A percentile compares a stretch with the other conserved stretches of the same genome.
phyloP scores from a whole-genome alignment of 768 basidiomycete genomes.

The Gymnopilus junonius region DNA sequence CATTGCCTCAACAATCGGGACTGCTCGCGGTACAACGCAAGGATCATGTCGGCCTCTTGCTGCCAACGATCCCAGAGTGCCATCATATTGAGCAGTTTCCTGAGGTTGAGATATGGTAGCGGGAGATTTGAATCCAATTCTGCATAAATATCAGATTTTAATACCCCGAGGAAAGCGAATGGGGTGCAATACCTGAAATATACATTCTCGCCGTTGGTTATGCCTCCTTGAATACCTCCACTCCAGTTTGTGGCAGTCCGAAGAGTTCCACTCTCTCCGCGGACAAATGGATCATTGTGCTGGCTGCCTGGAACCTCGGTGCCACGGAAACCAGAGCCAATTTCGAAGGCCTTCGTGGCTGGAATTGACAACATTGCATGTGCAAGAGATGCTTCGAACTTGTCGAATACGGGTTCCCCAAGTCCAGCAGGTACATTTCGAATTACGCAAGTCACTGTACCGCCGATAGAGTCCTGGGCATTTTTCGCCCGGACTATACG shows the following conservation, averaged over 20 bases:
- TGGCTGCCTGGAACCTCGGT: conserved; percentile 90
- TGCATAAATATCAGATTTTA: conserved; percentile 32
- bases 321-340: conserved; percentile 95
- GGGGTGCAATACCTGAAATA: conserved; percentile 83
- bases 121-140: conserved; percentile 97
- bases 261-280: conserved; percentile 66
- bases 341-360: conserved; percentile 97
- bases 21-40: conserved; percentile 95
- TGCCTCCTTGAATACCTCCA: conserved; percentile 97
- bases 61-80: conserved; percentile 84
- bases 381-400: conserved; percentile 92
- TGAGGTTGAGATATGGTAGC: conserved; percentile 96
- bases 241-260: conserved; percentile 94
- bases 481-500: conserved; percentile 94
- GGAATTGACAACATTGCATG: conserved; percentile 99
- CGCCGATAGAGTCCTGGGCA: conserved; percentile 91
- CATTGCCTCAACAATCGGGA: conserved; percentile 99
- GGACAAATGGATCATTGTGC: conserved; percentile 91
- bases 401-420: conserved; percentile 98
- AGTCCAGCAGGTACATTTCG: conserved; percentile 89
- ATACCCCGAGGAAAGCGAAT: neutral
- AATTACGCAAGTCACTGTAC: conserved; percentile 97
- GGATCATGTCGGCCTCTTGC: conserved; percentile 96
- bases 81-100: conserved; percentile 91
- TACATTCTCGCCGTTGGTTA: conserved; percentile 95